phyloP scores from a whole-genome alignment of 176 grass and related monocot genomes.

The Triticum aestivum region IWGSC_CS_RefSeq_v2.1 NC_057805.1:136891017-136891516 shows the following conservation, averaged over 20 bases:
- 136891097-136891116: not conserved
- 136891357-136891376: not conserved
- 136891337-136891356: slow-evolving; percentile 12
- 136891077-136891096: not conserved
- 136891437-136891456: not conserved
- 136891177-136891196: not conserved
- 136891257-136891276: not conserved
- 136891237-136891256: not conserved
- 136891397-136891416: not conserved
- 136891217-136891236: not conserved
- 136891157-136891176: not conserved
- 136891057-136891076: not conserved
- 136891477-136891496: not conserved
- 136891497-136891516: not conserved
- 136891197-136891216: not conserved
- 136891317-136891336: not conserved
- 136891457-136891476: not conserved
- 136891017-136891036: not conserved
- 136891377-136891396: not conserved
- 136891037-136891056: not conserved
- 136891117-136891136: not conserved
- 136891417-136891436: not conserved
- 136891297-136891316: not conserved
- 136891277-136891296: not conserved
- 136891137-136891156: not conserved